Evolutionary conservation across 768 basidiomycete species (phyloP).

Genomic region (Phaeolepiota aurea): DNA sequence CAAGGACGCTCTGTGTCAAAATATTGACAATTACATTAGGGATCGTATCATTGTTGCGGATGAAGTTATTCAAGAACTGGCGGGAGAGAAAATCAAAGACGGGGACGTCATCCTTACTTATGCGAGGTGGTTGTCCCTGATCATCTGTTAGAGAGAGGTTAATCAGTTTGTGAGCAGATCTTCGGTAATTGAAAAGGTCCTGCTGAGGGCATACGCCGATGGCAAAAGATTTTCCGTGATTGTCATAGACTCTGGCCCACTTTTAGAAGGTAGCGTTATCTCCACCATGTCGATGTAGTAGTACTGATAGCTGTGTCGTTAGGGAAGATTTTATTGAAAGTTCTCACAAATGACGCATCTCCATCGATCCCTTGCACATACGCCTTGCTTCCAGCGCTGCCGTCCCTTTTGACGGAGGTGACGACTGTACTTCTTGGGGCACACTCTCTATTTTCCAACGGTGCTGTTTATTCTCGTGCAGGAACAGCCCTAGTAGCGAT

Average conservation of each 20-base stretch:
- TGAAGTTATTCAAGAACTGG: slow-evolving; percentile 85
- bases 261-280: slow-evolving; percentile 66
- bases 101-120: slow-evolving; percentile 91
- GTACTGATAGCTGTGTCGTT: neutral
- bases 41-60: slow-evolving; percentile 92
- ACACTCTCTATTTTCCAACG: slow-evolving; percentile 91
- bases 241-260: slow-evolving; percentile 89
- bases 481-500: slow-evolving; percentile 96
- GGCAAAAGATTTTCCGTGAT: slow-evolving; percentile 84
- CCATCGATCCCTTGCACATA: slow-evolving; percentile 80
- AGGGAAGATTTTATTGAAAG: slow-evolving; percentile 76
- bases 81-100: slow-evolving; percentile 89
- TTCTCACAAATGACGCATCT: slow-evolving; percentile 47
- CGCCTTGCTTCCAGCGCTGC: slow-evolving; percentile 79
- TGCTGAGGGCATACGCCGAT: slow-evolving; percentile 67
- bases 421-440: slow-evolving; percentile 87
- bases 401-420: slow-evolving; percentile 72
- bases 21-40: slow-evolving; percentile 89
- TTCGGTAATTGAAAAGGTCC: slow-evolving; percentile 86
- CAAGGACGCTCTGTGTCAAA: slow-evolving; percentile 72
- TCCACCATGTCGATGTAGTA: slow-evolving; percentile 3
- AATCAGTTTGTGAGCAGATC: slow-evolving; percentile 44
- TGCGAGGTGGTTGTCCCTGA: slow-evolving; percentile 53
- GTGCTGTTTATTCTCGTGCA: slow-evolving; percentile 86
- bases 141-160: neutral